Base-by-base conservation (phyloP, 163 green algal genomes). In the Chlorella variabilis region DNA sequence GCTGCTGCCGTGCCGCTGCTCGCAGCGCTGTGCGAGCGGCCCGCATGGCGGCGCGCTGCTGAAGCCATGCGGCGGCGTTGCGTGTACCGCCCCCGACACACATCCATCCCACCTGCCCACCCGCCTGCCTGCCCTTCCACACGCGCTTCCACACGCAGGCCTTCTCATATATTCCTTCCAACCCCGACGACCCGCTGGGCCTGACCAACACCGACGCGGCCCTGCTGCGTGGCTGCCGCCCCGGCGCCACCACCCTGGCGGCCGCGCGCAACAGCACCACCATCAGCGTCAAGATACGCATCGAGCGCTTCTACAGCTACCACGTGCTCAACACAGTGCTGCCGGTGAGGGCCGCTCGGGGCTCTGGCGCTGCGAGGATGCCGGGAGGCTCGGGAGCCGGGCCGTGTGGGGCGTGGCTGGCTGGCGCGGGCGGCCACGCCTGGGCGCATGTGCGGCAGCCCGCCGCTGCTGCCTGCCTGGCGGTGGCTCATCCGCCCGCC, bases 321-420 rank as follows among this genome's bases (percentile, higher is more conserved):
- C 42, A 74, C 20, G 25, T 73, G 29, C 42, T 81, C 41, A 81
- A 81, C 75, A 81, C 54, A 0, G 61, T 81, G 8, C 62, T 81
- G 25, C 75, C 75, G 41, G 75, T 81, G 36, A 68, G 71, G 3
- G n/a, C 2, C 20, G n/a, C n/a, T n/a, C n/a, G n/a, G n/a, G n/a
- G n/a, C n/a, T n/a, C n/a, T n/a, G n/a, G n/a, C n/a, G n/a, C n/a
- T n/a, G n/a, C n/a, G n/a, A n/a, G n/a, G n/a, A n/a, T n/a, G n/a
- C n/a, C n/a, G n/a, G n/a, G n/a, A n/a, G n/a, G n/a, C n/a, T n/a
- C n/a, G n/a, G n/a, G n/a, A n/a, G n/a, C n/a, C n/a, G n/a, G n/a
- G n/a, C n/a, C n/a, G n/a, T n/a, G n/a, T n/a, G n/a, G n/a, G n/a
- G n/a, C n/a, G n/a, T n/a, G n/a, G n/a, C n/a, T n/a, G n/a, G n/a